Evolutionary conservation across 2,329 filamentous ascomycete species (phyloP), one percentile per base, ranked within the genome.

Genomic region (Claviceps arundinis): DNA sequence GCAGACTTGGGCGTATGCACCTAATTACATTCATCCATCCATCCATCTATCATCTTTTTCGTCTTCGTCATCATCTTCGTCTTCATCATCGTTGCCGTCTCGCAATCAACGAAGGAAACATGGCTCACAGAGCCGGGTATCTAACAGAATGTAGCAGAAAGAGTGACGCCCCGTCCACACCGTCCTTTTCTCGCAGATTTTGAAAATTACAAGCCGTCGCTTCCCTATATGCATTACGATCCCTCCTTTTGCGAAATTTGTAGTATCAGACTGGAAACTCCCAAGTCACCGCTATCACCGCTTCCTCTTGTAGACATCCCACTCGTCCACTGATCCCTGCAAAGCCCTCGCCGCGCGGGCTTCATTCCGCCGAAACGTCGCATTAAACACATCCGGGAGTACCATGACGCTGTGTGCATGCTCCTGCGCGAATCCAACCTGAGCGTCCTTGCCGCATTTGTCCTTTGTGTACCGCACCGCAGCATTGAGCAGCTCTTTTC

Each of bases 351-450:
- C 73, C 0, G 83, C 83, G 60, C 71, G 72, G 50, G 70, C 67
- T 66, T 88, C 84, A 48, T 73, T 69, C 63, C 70, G 73, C 54
- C 80, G 71, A 61, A 89, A 82, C 0, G 68, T 66, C 1, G 71
- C 69, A 61, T 85, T 84, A 61, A 86, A 87, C 30, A 80, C 65
- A 53, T 70, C 69, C 14, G 82, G 81, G 50, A 89, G 65, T 3
- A 88, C 64, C 64, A 78, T 76, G 54, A 69, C 68, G 56, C 82
- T 81, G 75, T 91, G 89, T 45, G 87, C 88, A 71, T 95, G 89
- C 57, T 86, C 80, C 50, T 75, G 71, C 6, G 85, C 86, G 65
- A 95, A 94, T 2, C 82, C 80, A 50, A 90, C 72, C 53, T 81
- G 74, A 2, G 78, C 80, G 37, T 80, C 81, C 54, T 78, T 78